A percentile compares a stretch with the other conserved stretches of the same genome.
phyloP scores from a whole-genome alignment of 192 early-diverging fungal species.

The Anaeromyces robustus region DNA sequence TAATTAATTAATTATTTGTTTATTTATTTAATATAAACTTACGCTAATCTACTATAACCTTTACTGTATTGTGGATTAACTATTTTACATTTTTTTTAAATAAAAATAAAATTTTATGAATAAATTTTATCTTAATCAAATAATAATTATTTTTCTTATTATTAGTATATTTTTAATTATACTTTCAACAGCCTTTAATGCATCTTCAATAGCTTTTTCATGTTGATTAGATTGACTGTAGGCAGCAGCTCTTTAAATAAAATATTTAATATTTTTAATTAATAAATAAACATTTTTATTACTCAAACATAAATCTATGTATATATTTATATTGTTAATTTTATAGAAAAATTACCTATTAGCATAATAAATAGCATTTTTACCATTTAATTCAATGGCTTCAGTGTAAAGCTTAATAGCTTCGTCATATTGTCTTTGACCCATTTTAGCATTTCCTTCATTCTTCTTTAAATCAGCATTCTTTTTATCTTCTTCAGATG shows the following conservation, averaged over 20 bases:
- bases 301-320: no score
- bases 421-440: conserved; percentile 61
- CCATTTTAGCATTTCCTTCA: conserved; percentile 57
- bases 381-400: conserved; percentile 68
- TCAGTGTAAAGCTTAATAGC: conserved; percentile 81
- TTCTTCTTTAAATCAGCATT: conserved; percentile 2
- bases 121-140: no score
- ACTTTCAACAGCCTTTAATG: conserved; percentile 55
- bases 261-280: no score
- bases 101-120: no score
- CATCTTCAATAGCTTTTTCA: conserved; percentile 73
- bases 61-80: conserved; percentile 83
- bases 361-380: conserved; percentile 88
- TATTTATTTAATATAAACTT: conserved; percentile 3
- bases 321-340: no score
- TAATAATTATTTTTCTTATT: no score
- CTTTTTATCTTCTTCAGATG: conserved; percentile 4
- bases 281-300: no score
- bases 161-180: not conserved
- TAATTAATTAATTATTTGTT: not conserved
- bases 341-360: conserved; percentile 49
- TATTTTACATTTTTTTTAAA: not conserved
- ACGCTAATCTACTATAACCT: conserved; percentile 83
- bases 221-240: conserved; percentile 79
- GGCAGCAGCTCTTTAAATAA: conserved; percentile 63